Conservation (phyloP, 768 basidiomycete genomes). For the Rhizopogon roseolus region DNA sequence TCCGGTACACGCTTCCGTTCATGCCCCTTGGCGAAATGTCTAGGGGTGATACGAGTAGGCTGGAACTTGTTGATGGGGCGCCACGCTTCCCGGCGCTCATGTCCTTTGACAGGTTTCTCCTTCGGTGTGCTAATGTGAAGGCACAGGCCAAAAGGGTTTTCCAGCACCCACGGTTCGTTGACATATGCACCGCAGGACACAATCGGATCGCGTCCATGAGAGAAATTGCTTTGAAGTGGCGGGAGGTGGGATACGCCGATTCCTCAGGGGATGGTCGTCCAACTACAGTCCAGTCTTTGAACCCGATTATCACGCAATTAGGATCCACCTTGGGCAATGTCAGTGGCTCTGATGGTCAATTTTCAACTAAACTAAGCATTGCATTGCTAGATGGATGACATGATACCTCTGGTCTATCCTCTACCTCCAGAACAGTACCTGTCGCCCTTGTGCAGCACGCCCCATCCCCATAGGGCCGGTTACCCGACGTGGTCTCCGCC, state of each 20-base stretch:
- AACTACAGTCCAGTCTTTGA: slow-evolving; percentile 3
- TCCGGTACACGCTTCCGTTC: slow-evolving; percentile 38
- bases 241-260: slow-evolving; percentile 1
- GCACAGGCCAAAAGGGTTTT: slow-evolving; percentile 28
- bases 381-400: slow-evolving; percentile 24
- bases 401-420: slow-evolving; percentile 32
- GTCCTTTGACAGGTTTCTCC: slow-evolving; percentile 39
- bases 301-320: slow-evolving; percentile 14
- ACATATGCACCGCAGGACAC: slow-evolving; percentile 24
- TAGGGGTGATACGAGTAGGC: slow-evolving; percentile 7
- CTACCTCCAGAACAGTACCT: slow-evolving; percentile 10
- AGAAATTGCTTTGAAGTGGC: slow-evolving; percentile 19
- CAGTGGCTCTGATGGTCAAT: slow-evolving; percentile 3
- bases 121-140: slow-evolving; percentile 35
- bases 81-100: slow-evolving; percentile 38
- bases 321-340: slow-evolving; percentile 35
- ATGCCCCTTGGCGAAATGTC: slow-evolving; percentile 33
- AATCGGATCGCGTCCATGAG: slow-evolving; percentile 19
- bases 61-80: slow-evolving; percentile 31
- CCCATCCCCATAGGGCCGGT: slow-evolving; percentile 7
- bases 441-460: slow-evolving; percentile 16
- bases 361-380: not conserved
- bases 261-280: not conserved
- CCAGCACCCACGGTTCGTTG: slow-evolving; percentile 40
- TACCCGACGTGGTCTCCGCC: not conserved